Evolutionary conservation across 129 eudicot genomes (phyloP), one percentile per base, ranked within the genome.

Genomic region (Heracleum sosnowskyi): DNA sequence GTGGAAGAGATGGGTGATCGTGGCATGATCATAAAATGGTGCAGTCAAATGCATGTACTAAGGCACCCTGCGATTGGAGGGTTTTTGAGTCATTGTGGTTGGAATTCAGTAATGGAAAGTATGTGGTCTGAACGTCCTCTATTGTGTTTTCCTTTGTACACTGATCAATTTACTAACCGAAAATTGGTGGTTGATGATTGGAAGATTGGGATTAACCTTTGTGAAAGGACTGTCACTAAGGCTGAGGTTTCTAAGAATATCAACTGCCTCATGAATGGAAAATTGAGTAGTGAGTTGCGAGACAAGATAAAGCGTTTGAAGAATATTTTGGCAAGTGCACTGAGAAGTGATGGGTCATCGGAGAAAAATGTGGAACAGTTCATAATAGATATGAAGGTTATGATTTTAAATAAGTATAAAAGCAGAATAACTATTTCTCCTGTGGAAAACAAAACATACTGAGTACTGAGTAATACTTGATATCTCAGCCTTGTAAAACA

Each of bases 31-130:
- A 34, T 87, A 18, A 76, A 75, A 3, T 87, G 91, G 91, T 83
- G 88, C 53, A n/a, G 62, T 34, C 91, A 87, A 37, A 82, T 20
- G 4, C 66, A 46, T 28, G 88, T 87, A 8, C 36, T 87, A 39
- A 40, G 79, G 2, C 86, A 87, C 44, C 82, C 49, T 1, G 88
- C 86, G 0, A 63, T 85, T 9, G 88, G 91, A 29, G 91, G 91
- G 70, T 87, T 87, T 60, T 74, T 87, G 78, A 86, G 83, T 7
- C 88, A 87, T 37, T 87, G 91, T 73, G 91, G 91, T 0, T 87
- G 91, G 91, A 87, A 87, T 74, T 85, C 91, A 8, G 72, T 82
- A 10, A 22, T 87, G 72, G 91, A 87, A 73, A 84, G 91, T n/a
- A 64, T 87, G 5, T 84, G 88, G 88, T 51, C 69, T 60, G 79